Evolutionary conservation across 2,329 filamentous ascomycete species (phyloP).

Genomic region (Cladosporium sphaerospermum): DNA sequence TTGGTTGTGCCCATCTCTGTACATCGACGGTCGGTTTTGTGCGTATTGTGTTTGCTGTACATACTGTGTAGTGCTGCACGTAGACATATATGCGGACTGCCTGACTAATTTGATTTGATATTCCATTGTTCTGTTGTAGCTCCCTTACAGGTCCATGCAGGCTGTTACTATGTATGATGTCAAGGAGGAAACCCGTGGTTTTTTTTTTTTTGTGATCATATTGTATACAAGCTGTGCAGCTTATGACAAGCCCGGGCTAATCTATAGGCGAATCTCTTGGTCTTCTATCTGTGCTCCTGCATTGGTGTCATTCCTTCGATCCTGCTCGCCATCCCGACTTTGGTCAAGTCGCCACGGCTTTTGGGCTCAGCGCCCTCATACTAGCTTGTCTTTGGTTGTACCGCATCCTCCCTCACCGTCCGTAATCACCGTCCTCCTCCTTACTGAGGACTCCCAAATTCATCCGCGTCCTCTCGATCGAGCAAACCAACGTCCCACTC

Average conservation of each 20-base stretch:
- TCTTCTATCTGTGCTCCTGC: not conserved
- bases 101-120: no score
- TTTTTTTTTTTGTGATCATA: conserved; percentile 1
- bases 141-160: no score
- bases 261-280: not conserved
- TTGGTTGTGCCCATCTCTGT: no score
- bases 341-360: not conserved
- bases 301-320: not conserved
- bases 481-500: not conserved
- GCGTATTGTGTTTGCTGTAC: no score
- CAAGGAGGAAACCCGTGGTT: no score
- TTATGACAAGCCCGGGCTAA: not conserved
- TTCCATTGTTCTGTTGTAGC: no score
- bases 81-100: no score
- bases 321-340: not conserved
- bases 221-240: conserved; percentile 2
- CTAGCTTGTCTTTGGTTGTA: not conserved
- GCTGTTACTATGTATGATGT: no score
- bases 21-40: no score
- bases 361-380: not conserved
- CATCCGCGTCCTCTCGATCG: not conserved
- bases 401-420: not conserved
- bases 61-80: no score
- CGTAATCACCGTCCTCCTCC: not conserved
- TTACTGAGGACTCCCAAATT: not conserved